Evolutionary conservation across 83 land plant genomes (phyloP).

Genomic region (Picea engelmannii): DNA sequence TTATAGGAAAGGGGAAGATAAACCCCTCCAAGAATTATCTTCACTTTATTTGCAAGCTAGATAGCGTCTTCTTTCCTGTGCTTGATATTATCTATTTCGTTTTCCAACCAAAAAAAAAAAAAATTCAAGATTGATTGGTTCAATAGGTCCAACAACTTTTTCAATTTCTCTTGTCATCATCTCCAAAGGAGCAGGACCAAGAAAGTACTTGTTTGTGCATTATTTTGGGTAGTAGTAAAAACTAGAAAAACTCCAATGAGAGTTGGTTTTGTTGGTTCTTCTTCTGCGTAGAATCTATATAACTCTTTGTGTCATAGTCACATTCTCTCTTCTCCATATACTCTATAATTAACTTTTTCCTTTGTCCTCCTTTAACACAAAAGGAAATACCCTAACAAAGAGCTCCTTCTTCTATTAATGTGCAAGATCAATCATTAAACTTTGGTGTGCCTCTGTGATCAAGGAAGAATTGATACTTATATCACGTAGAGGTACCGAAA

Average conservation of each 20-base stretch:
- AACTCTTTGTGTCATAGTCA: slow-evolving; percentile 56
- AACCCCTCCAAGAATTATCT: too few relatives aligned
- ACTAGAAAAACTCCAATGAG: slow-evolving; percentile 38
- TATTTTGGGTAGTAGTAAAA: too few relatives aligned
- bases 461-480: neutral
- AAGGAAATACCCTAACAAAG: slow-evolving; percentile 81
- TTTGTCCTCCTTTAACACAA: slow-evolving; percentile 63
- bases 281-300: slow-evolving; percentile 64
- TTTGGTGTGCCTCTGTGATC: slow-evolving; percentile 86
- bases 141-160: too few relatives aligned
- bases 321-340: slow-evolving; percentile 72
- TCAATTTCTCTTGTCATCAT: too few relatives aligned
- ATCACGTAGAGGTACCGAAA: too few relatives aligned
- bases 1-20: too few relatives aligned
- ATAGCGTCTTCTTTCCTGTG: too few relatives aligned
- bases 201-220: too few relatives aligned
- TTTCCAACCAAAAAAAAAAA: too few relatives aligned
- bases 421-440: slow-evolving; percentile 69
- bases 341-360: slow-evolving; percentile 59
- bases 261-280: slow-evolving; percentile 29
- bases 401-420: slow-evolving; percentile 62
- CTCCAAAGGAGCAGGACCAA: slow-evolving; percentile 5
- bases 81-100: too few relatives aligned
- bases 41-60: too few relatives aligned
- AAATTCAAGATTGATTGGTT: too few relatives aligned